Conservation (phyloP, 345 rosid species). For the Eucalyptus lansdowneana region DNA sequence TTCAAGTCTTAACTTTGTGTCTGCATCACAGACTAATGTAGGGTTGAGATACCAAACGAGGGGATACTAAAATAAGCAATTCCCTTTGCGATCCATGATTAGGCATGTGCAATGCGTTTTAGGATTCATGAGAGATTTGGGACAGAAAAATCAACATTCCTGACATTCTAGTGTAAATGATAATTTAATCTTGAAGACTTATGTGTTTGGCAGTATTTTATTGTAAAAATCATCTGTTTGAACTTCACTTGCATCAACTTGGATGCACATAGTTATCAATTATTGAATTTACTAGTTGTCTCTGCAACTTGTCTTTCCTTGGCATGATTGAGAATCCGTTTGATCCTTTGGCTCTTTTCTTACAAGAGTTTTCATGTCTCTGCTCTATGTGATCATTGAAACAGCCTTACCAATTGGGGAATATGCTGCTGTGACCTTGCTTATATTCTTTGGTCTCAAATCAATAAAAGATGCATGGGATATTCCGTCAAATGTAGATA, state of each 20-base stretch:
- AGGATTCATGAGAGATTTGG: background rate
- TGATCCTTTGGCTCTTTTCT: background rate
- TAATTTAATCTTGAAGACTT: background rate
- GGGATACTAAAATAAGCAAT: background rate
- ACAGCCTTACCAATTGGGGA: constrained; percentile 95
- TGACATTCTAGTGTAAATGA: background rate
- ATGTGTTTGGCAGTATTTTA: background rate
- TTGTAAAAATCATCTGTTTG: background rate
- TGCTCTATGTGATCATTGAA: constrained; percentile 1
- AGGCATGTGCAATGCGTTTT: background rate
- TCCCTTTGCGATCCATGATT: background rate
- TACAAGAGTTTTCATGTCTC: background rate
- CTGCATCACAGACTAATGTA: background rate
- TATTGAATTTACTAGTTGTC: background rate
- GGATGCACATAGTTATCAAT: background rate
- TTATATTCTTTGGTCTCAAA: constrained; percentile 89
- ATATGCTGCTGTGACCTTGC: constrained; percentile 87
- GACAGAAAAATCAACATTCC: background rate
- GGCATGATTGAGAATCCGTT: background rate
- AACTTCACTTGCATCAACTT: background rate
- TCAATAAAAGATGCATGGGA: constrained; percentile 97
- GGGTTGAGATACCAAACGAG: background rate
- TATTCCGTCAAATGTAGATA: constrained; percentile 45
- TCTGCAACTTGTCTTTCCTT: background rate
- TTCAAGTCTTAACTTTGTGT: background rate